Base-by-base conservation (phyloP, 768 basidiomycete species). In the Symmetrospora coprosmae region DNA sequence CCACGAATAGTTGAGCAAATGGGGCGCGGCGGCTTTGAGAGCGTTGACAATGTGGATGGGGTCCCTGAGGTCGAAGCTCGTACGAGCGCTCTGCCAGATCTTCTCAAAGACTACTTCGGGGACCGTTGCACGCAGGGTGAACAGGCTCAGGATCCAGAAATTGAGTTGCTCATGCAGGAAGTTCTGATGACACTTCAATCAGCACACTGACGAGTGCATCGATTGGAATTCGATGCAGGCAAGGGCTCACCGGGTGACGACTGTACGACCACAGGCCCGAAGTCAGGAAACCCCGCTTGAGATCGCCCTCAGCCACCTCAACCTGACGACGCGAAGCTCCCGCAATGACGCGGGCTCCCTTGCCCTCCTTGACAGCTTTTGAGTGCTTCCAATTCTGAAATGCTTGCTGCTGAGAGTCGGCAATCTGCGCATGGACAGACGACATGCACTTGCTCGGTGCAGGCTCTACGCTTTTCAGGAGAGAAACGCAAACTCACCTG, bases 341-440 rank as follows among this genome's bases (percentile, higher is more conserved):
- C 73, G 83, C 86, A 84, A 9, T 86, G 80, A 33, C 77, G 72
- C 19, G 30, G 14, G 34, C 61, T 7, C 43, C 41, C 41, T 52
- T 63, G 4, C 38, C 43, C 28, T 66, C 70, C 64, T 78, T 74
- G 60, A 78, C 79, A 11, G 72, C 72, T 4, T 71, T 70, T 11
- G 25, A 50, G 62, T 81, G 80, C 71, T 97, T 96, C 73, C 82
- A 85, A 0, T 79, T 79, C 65, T 78, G 75, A 50, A 66, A 72
- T 16, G 41, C 31, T 47, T 80, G 90, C 67, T 96, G 92, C 70
- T 90, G 87, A 66, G 91, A 89, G 72, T 97, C 92, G 3, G 91
- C 79, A 0, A 79, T 81, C 73, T 86, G 88, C 27, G 8, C 31
- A 52, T n/a, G 50, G n/a, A 11, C 47, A 49, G 8, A 13, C 23